Base-by-base conservation (phyloP, 2,329 filamentous ascomycete species). In the Colletotrichum phormii region DNA sequence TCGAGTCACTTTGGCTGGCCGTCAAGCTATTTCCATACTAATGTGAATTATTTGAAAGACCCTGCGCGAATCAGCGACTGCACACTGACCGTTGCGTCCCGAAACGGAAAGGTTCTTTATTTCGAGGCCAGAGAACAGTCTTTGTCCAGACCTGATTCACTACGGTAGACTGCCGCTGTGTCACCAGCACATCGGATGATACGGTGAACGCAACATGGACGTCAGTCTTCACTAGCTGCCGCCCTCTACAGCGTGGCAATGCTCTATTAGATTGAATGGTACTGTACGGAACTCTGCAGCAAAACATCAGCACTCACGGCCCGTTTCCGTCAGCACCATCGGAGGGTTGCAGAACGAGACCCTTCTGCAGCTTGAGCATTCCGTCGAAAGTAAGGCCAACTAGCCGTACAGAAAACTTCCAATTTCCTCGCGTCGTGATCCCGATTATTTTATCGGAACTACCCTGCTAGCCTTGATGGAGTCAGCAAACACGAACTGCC, bases 21-120 rank as follows among this genome's bases (percentile, higher is more conserved):
- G 29, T 37, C 60, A 42, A 46, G 26, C 63, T 61, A 57, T 57
- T 71, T 55, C n/a, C 54, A 64, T 55, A 9, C 26, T 33, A 18
- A 11, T 13, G 29, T 22, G 37, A 57, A 54, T 13, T 62, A 18
- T 62, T 24, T 63, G 18, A 35, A n/a, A 29, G 57, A 29, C 35
- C 15, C 46, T 29, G n/a, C 29, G 57, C 35, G n/a, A 35, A 29
- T 22, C 29, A 60, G 24, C n/a, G 18, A 12, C 18, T 15, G 4
- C 24, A 12, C 24, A 18, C n/a, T 53, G 49, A 46, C 15, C 49
- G 26, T 37, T 6, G n/a, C 35, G n/a, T 26, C 35, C 13, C 35
- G 7, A 49, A 26, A 12, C n/a, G 51, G 31, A 31, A 24, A 4
- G 13, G 35, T 18, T 15, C 42, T 13, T 29, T 2, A 59, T n/a